Evolutionary conservation across 164 flowering plant genomes (phyloP).

Genomic region (Vitis rupestris): DNA sequence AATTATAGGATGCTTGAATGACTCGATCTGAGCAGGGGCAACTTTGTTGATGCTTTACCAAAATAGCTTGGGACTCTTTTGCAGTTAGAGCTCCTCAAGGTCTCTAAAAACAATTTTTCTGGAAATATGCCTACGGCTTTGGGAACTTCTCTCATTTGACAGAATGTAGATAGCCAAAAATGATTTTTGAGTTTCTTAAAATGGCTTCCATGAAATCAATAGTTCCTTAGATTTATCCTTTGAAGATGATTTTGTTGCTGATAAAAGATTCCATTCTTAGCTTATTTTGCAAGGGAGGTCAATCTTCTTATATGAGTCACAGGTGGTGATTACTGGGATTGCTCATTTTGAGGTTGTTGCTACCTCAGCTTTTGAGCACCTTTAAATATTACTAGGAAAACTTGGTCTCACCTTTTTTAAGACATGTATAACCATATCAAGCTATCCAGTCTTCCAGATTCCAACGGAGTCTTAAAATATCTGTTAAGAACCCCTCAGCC

Average conservation of each 20-base stretch:
- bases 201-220: constrained; percentile 85
- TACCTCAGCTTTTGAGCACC: constrained; percentile 89
- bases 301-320: constrained; percentile 78
- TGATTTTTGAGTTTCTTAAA: constrained; percentile 84
- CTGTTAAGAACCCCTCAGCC: constrained; percentile 72
- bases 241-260: constrained; percentile 91
- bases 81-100: constrained; percentile 68
- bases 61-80: constrained; percentile 56
- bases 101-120: constrained; percentile 67
- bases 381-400: constrained; percentile 66
- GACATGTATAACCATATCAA: constrained; percentile 96
- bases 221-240: constrained; percentile 90
- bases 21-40: constrained; percentile 71
- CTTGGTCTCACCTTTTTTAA: constrained; percentile 78
- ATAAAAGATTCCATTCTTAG: constrained; percentile 95
- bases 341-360: constrained; percentile 92
- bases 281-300: constrained; percentile 81
- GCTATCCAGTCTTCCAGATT: constrained; percentile 84
- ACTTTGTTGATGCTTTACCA: constrained; percentile 51
- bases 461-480: constrained; percentile 92
- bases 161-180: constrained; percentile 78
- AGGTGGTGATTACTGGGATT: constrained; percentile 90
- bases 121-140: constrained; percentile 57
- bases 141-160: constrained; percentile 69
- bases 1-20: constrained; percentile 68